phyloP scores from a whole-genome alignment of 2,329 filamentous ascomycete genomes.

The Fusarium metavorans region DNA sequence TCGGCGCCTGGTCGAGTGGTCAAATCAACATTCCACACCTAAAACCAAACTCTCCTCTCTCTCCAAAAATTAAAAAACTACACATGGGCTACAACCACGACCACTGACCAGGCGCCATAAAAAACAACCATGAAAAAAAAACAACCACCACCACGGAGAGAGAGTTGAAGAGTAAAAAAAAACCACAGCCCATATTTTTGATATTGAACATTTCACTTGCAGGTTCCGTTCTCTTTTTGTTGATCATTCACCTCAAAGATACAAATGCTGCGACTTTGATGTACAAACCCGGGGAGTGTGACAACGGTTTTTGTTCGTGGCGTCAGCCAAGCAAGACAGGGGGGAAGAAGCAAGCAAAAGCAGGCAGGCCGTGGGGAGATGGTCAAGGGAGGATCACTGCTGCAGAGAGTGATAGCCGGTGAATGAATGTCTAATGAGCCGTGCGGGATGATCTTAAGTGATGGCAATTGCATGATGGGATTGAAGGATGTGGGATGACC shows the following conservation, averaged over 20 bases:
- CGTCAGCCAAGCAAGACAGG: conserved; percentile 5
- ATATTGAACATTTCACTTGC: neutral
- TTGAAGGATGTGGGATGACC: neutral
- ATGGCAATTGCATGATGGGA: neutral
- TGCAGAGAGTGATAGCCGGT: neutral
- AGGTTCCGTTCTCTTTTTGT: neutral
- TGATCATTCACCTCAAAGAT: neutral
- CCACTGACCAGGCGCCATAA: neutral
- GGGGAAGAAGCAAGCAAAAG: conserved; percentile 1
- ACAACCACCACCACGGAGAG: neutral
- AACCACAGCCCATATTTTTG: neutral
- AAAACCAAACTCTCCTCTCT: neutral
- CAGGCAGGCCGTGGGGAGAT: neutral
- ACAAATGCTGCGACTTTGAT: neutral
- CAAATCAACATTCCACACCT: neutral
- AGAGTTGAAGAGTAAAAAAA: neutral
- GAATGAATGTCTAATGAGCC: neutral
- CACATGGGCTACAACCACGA: neutral
- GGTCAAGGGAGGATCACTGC: no score
- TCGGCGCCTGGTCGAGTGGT: neutral
- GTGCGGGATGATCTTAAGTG: neutral
- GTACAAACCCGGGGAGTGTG: neutral
- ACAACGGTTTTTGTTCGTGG: neutral
- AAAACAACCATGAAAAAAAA: neutral
- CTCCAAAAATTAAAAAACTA: neutral